phyloP scores from a whole-genome alignment of 352 stramenopile genomes.

The Aphanomyces invadans region DNA sequence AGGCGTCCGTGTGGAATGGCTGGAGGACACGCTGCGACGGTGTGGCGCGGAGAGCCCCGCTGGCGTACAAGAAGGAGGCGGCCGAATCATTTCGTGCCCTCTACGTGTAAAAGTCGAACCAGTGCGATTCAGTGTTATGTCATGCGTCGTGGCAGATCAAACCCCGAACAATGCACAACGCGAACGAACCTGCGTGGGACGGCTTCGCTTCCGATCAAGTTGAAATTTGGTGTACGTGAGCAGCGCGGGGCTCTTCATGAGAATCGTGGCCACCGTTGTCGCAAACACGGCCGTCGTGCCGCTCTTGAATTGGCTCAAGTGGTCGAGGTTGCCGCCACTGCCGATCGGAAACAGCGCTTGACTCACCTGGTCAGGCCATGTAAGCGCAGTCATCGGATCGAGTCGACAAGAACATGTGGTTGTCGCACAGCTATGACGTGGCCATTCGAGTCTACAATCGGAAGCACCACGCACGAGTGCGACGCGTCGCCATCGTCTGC shows the following conservation, averaged over 20 bases:
- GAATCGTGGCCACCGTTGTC: slow-evolving; percentile 45
- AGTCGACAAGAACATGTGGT: slow-evolving; percentile 20
- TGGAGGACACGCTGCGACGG: slow-evolving; percentile 40
- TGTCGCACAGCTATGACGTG: slow-evolving; percentile 62
- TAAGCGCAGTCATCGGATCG: too few relatives aligned
- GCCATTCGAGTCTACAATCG: slow-evolving; percentile 54
- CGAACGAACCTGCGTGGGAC: slow-evolving; percentile 31
- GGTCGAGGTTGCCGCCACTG: slow-evolving; percentile 36
- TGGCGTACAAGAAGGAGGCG: slow-evolving; percentile 48
- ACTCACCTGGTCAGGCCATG: slow-evolving; percentile 17
- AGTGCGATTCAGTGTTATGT: too few relatives aligned
- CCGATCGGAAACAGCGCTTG: neutral
- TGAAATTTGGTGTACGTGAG: slow-evolving; percentile 80
- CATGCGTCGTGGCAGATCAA: too few relatives aligned
- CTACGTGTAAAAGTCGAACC: too few relatives aligned
- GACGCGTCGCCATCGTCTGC: neutral
- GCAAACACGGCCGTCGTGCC: slow-evolving; percentile 53
- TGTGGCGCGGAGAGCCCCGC: slow-evolving; percentile 53
- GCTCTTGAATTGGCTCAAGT: slow-evolving; percentile 40
- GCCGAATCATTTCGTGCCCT: too few relatives aligned
- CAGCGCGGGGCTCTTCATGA: slow-evolving; percentile 63
- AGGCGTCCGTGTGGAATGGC: neutral
- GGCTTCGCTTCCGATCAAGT: slow-evolving; percentile 38
- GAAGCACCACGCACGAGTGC: slow-evolving; percentile 28
- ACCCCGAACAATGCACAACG: too few relatives aligned